Evolutionary conservation across 352 stramenopile species (phyloP).

Genomic region (Globisporangium ultimum): DNA sequence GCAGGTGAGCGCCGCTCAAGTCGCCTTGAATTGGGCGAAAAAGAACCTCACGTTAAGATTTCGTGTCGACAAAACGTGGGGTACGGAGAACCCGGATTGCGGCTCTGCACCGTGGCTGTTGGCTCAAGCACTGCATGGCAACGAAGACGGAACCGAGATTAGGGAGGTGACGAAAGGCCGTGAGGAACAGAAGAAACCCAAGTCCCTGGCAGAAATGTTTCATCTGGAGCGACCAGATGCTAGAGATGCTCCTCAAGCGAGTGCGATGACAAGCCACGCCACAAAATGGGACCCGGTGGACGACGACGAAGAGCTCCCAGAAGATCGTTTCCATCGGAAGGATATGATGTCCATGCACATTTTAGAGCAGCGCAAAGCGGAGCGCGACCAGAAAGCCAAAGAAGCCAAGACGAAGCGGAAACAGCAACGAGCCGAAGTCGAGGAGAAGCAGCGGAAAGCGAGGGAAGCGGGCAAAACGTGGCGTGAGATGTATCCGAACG

Average conservation of each 20-base stretch:
- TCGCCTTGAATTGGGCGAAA: conserved; percentile 26
- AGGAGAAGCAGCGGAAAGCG: conserved; percentile 52
- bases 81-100: conserved; percentile 30
- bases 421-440: conserved; percentile 34
- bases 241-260: conserved; percentile 7
- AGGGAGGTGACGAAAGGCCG: too few relatives aligned
- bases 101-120: conserved; percentile 72
- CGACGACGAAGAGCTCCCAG: conserved; percentile 73
- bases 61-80: conserved; percentile 56
- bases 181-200: conserved; percentile 20
- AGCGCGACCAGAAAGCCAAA: conserved; percentile 58
- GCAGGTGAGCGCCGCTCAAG: conserved; percentile 22
- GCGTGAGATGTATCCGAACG: conserved; percentile 76
- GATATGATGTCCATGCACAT: conserved; percentile 89
- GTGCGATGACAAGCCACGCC: too few relatives aligned
- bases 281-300: conserved; percentile 55
- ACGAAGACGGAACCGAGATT: conserved; percentile 11
- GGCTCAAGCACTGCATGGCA: conserved; percentile 40
- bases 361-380: conserved; percentile 61
- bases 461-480: conserved; percentile 62
- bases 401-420: conserved; percentile 53
- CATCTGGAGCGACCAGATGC: conserved; percentile 32
- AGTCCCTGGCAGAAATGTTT: conserved; percentile 70
- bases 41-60: conserved; percentile 39
- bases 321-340: conserved; percentile 75